Conservation (phyloP, 306 rosid species). For the Psophocarpus tetragonolobus region DNA sequence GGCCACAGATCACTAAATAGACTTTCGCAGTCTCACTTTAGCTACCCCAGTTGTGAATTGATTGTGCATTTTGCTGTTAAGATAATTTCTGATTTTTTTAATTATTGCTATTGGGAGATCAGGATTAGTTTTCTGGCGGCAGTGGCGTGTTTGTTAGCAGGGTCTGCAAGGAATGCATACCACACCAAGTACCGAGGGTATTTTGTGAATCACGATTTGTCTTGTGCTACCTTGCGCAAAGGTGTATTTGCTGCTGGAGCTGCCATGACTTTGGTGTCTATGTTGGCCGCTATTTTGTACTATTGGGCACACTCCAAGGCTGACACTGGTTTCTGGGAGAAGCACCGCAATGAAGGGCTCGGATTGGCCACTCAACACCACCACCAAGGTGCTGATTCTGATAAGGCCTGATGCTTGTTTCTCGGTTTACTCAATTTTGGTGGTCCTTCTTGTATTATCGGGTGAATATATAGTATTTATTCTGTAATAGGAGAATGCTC, state of each 20-base stretch:
- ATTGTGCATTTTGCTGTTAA: not conserved
- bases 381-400: conserved; percentile 51
- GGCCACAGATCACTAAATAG: not conserved
- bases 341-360: conserved; percentile 74
- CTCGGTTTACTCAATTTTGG: conserved; percentile 40
- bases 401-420: conserved; percentile 48
- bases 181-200: conserved; percentile 75
- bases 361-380: conserved; percentile 60
- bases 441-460: conserved; percentile 18
- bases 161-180: conserved; percentile 94
- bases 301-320: conserved; percentile 85
- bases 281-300: conserved; percentile 66
- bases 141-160: conserved; percentile 90
- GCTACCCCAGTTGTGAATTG: not conserved
- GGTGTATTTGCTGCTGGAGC: conserved; percentile 98
- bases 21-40: not conserved
- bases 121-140: conserved; percentile 90
- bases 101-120: conserved; percentile 17
- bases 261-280: conserved; percentile 77
- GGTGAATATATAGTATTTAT: conserved; percentile 32
- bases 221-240: conserved; percentile 88
- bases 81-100: not conserved
- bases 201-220: conserved; percentile 38
- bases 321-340: conserved; percentile 96
- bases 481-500: conserved; percentile 19